A percentile compares a stretch with the other conserved stretches of the same genome.
Evolutionary conservation across 2,329 filamentous ascomycete genomes (phyloP).

Genomic region (Bipolaris gigantea): DNA sequence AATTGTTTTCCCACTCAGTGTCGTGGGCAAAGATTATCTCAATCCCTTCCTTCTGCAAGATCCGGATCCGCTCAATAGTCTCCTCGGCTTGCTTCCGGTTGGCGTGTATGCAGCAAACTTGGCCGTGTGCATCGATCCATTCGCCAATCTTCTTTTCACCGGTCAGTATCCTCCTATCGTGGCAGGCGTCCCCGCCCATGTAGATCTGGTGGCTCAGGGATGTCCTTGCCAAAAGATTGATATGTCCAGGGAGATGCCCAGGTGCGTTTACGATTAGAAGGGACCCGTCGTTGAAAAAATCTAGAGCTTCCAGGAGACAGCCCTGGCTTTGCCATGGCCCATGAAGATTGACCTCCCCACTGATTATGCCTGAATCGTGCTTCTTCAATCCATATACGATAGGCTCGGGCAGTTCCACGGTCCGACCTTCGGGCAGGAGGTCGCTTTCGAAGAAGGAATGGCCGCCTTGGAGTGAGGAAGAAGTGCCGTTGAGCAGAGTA

Average conservation of each 20-base stretch:
- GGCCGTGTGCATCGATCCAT: conserved; percentile 53
- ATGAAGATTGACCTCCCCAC: conserved; percentile 15
- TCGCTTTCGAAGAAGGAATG: conserved; percentile 50
- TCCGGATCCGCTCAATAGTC: conserved; percentile 50
- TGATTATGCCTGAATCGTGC: not conserved
- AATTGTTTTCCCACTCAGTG: conserved; percentile 51
- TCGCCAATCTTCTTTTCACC: conserved; percentile 57
- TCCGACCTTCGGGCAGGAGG: conserved; percentile 47
- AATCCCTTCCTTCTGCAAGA: conserved; percentile 47
- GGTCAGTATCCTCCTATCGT: conserved; percentile 55
- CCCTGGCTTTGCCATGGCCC: conserved; percentile 49
- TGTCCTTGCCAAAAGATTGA: conserved; percentile 54
- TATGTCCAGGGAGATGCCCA: conserved; percentile 57
- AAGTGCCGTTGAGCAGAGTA: conserved; percentile 27
- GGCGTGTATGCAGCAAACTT: conserved; percentile 56
- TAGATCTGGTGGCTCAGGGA: conserved; percentile 48
- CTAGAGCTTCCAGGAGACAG: conserved; percentile 50
- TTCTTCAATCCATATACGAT: not conserved
- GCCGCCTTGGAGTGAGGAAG: conserved; percentile 26
- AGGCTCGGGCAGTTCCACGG: conserved; percentile 50
- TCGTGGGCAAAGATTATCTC: conserved; percentile 59
- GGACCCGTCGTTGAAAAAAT: conserved; percentile 54
- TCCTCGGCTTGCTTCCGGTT: conserved; percentile 51
- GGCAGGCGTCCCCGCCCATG: conserved; percentile 59
- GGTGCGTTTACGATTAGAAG: conserved; percentile 55